These are phyloP conservation scores for Pyrus bretschneideri DNA, from an alignment of 306 rosid genomes.

Conservation along the genomic window DNA sequence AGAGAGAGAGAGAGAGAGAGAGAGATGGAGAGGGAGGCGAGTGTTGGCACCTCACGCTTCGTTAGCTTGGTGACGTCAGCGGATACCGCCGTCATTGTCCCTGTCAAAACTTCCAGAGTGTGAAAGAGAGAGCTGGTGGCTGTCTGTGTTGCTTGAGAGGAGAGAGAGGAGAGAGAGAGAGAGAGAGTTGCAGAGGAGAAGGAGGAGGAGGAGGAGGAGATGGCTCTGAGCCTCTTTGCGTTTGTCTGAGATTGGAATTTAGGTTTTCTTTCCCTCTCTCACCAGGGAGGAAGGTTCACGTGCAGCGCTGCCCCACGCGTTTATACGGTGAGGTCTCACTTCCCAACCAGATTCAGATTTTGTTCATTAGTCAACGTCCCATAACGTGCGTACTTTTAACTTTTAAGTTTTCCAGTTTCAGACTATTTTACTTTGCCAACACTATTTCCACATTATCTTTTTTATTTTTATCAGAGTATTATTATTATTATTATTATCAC, in stretches of 20 bases:
- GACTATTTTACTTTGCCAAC: background rate
- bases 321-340: background rate
- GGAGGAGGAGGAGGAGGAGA: slow-evolving; percentile 5
- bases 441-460: too few species aligned
- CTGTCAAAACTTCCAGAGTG: background rate
- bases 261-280: slow-evolving; percentile 37
- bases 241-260: slow-evolving; percentile 51
- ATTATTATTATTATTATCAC: too few species aligned
- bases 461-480: too few species aligned
- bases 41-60: slow-evolving; percentile 14
- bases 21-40: background rate
- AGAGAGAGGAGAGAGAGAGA: background rate
- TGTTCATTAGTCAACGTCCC: background rate
- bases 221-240: slow-evolving; percentile 13
- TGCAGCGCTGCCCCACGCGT: background rate
- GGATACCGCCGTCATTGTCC: slow-evolving; percentile 17
- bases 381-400: background rate
- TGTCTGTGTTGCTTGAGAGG: slow-evolving; percentile 8
- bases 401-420: background rate
- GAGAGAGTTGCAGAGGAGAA: background rate
- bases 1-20: background rate
- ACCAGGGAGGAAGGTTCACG: background rate
- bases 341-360: background rate
- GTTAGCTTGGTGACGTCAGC: slow-evolving; percentile 15
- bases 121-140: background rate